Base-by-base conservation (phyloP, 2,329 filamentous ascomycete species). In the Pseudogymnoascus sp. region DNA sequence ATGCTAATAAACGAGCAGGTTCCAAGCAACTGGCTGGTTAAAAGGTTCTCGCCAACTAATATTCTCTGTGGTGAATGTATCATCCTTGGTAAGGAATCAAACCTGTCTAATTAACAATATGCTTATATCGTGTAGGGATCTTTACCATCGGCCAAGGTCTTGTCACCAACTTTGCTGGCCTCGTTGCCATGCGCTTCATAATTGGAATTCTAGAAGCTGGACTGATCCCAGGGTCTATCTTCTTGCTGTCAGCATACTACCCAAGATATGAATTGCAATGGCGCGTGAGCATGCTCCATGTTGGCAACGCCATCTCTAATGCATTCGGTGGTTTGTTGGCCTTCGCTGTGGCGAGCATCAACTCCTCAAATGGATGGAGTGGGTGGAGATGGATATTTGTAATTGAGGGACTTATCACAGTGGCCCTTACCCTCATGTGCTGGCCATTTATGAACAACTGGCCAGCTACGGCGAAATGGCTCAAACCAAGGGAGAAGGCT, bases 401-500 rank as follows among this genome's bases (percentile, higher is more conserved):
- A n/a, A 70, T 75, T 18, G 74, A 76, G 58, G 71, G 62, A 7
- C 63, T 63, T 7, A 63, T 72, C 14, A 72, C 70, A 1, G 62
- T 68, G 2, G 64, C 62, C 5, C 62, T 68, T 23, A 64, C 43
- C 23, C 67, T 6, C 72, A 73, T 62, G 78, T 76, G 69, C 72
- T 82, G 63, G 79, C 83, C 12, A 77, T 76, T 41, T 49, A 49
- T 49, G 43, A 49, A 49, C 12, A 4, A 84, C 69, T 81, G 78
- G 67, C 80, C 81, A 0, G 72, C 75, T n/a, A 76, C 73, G n/a
- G 77, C 78, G 37, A 74, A 71, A 3, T 83, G 80, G 71, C 73
- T 83, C 8, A 76, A 71, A 4, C 65, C 72, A 2, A 69, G 76
- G 0, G 79, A 83, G 66, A 77, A 73, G 38, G 63, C 65, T 2